phyloP scores from a whole-genome alignment of 2,329 filamentous ascomycete genomes.

The Herpotrichia juniperi region DNA sequence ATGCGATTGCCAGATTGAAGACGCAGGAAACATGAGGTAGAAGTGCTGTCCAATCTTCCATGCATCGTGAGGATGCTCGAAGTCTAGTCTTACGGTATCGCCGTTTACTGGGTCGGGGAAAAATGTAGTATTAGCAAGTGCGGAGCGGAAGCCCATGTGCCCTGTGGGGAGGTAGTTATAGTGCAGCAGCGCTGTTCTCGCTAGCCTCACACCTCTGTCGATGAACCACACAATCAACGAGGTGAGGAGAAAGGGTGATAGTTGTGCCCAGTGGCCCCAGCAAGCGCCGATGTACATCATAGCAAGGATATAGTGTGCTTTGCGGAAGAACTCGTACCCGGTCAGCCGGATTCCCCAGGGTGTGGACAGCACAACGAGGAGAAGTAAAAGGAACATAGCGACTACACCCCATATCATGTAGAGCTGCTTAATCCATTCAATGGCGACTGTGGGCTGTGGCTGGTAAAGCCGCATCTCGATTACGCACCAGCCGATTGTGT shows the following conservation, averaged over 20 bases:
- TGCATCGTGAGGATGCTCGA: slow-evolving; percentile 63
- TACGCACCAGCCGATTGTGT: slow-evolving; percentile 74
- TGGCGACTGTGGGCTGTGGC: slow-evolving; percentile 68
- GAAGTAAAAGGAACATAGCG: slow-evolving; percentile 67
- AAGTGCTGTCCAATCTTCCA: slow-evolving; percentile 75
- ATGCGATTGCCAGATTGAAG: slow-evolving; percentile 73
- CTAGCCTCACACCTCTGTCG: slow-evolving; percentile 64
- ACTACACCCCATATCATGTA: slow-evolving; percentile 79
- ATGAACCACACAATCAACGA: slow-evolving; percentile 67
- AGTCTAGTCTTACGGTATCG: slow-evolving; percentile 65
- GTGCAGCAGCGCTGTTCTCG: slow-evolving; percentile 66
- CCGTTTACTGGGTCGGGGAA: slow-evolving; percentile 59
- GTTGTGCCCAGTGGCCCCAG: slow-evolving; percentile 74
- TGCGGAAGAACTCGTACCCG: slow-evolving; percentile 80
- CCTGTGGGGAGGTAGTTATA: slow-evolving; percentile 56
- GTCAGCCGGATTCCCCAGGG: slow-evolving; percentile 67
- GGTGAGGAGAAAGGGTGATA: slow-evolving; percentile 72
- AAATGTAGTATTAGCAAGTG: slow-evolving; percentile 56
- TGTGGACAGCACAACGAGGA: slow-evolving; percentile 66
- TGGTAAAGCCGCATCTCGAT: slow-evolving; percentile 72
- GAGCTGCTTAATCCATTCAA: slow-evolving; percentile 63
- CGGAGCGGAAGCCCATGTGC: slow-evolving; percentile 61
- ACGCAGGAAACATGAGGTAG: slow-evolving; percentile 69
- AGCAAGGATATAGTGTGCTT: slow-evolving; percentile 74
- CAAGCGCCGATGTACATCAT: slow-evolving; percentile 77